Percentiles rank a stretch among this genome's conserved stretches.
Evolutionary conservation across 805 yeast species (phyloP).

Genomic region (Diddensiella transvaalensis): DNA sequence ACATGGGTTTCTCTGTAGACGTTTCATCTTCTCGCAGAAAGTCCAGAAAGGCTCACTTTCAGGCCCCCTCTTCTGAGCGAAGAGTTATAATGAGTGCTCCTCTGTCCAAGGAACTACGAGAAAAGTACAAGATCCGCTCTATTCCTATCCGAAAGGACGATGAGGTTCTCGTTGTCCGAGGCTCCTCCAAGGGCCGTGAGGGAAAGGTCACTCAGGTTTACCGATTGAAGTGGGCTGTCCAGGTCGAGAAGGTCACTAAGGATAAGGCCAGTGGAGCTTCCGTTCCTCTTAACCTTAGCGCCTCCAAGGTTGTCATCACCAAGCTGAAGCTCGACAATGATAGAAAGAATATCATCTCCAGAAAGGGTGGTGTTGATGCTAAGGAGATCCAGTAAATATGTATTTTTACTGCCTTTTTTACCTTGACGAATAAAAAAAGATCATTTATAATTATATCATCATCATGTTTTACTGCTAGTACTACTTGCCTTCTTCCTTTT

Average conservation of each 20-base stretch:
- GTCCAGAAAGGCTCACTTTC: conserved; percentile 99
- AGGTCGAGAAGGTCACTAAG: conserved; percentile 94
- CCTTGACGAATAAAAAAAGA: neutral
- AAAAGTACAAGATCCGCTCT: conserved; percentile 92
- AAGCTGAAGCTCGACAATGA: conserved; percentile 97
- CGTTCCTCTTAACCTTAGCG: conserved; percentile 94
- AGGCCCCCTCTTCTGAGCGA: conserved; percentile 94
- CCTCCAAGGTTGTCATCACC: conserved; percentile 98
- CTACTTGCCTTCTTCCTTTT: too few species aligned
- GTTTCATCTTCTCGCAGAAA: conserved; percentile 99
- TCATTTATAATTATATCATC: neutral
- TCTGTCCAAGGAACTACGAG: conserved; percentile 97
- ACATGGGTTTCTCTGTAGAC: conserved; percentile 48
- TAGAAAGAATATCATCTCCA: conserved; percentile 95
- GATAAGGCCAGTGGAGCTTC: conserved; percentile 98
- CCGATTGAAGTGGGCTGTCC: conserved; percentile 97
- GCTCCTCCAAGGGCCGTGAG: conserved; percentile 99
- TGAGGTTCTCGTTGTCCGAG: conserved; percentile 93
- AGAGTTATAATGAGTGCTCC: conserved; percentile 97
- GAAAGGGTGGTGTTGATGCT: conserved; percentile 93
- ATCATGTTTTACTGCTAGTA: too few species aligned
- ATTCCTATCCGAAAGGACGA: conserved; percentile 98
- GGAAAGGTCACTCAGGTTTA: conserved; percentile 96
- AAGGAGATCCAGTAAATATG: conserved; percentile 51
- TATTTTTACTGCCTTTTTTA: neutral